phyloP scores from a whole-genome alignment of 208 protist species.

The Trypanosoma lewisi region DNA sequence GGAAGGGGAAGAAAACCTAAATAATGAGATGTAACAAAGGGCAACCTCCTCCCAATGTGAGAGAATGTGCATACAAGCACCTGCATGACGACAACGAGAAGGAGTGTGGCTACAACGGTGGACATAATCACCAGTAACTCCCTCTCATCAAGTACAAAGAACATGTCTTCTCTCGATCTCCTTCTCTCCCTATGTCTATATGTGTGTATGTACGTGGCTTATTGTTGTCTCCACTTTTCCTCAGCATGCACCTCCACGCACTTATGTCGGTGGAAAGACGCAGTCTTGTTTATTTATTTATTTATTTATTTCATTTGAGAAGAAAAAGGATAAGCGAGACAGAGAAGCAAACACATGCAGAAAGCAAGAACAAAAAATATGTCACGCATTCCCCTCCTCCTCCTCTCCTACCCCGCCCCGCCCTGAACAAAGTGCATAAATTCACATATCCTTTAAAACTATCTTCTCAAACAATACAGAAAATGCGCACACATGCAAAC shows the following conservation, averaged over 20 bases:
- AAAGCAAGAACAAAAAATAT: too few relatives aligned
- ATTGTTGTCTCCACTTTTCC: not conserved
- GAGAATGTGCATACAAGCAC: not conserved
- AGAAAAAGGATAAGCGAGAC: too few relatives aligned
- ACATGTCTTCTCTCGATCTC: conserved; percentile 6
- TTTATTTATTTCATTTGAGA: too few relatives aligned
- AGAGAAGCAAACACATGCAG: too few relatives aligned
- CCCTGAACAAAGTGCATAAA: too few relatives aligned
- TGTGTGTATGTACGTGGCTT: not conserved
- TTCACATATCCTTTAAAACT: too few relatives aligned
- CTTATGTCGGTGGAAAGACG: too few relatives aligned
- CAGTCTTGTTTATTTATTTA: too few relatives aligned
- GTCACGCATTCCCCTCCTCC: not conserved
- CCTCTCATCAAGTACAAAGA: conserved; percentile 10
- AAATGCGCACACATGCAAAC: too few relatives aligned
- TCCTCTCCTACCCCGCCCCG: not conserved
- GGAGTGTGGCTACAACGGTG: not conserved
- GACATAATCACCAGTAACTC: conserved; percentile 15
- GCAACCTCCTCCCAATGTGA: not conserved
- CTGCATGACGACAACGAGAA: conserved; percentile 11
- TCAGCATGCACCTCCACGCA: too few relatives aligned
- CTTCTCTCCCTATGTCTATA: not conserved
- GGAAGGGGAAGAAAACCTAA: conserved; percentile 12
- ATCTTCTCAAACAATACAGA: too few relatives aligned
- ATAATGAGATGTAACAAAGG: conserved; percentile 12